phyloP scores from a whole-genome alignment of 306 rosid genomes.

The Dryas alaskensis region DNA sequence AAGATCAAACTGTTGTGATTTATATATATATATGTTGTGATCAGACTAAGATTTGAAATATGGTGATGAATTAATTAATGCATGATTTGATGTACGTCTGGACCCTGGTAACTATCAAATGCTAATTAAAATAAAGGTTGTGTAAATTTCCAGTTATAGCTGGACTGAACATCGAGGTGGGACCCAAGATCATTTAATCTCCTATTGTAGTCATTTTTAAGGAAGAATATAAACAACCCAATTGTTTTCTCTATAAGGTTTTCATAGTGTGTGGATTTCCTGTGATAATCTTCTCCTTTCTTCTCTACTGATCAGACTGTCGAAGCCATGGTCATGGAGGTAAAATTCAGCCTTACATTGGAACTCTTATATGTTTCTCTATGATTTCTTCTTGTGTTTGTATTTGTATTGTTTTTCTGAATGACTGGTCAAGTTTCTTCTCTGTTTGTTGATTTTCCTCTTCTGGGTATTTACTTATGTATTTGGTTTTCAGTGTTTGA shows the following conservation, averaged over 20 bases:
- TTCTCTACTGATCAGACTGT: constrained; percentile 19
- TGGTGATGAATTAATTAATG: constrained; percentile 18
- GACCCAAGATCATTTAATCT: constrained; percentile 44
- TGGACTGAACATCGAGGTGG: constrained; percentile 40
- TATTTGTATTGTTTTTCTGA: constrained; percentile 11
- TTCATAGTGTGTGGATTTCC: constrained; percentile 21
- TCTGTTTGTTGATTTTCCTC: constrained; percentile 17
- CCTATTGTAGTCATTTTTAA: constrained; percentile 30
- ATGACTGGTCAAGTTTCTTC: constrained; percentile 20
- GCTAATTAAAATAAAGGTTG: constrained; percentile 8
- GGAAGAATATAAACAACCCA: constrained; percentile 32
- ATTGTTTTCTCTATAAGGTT: background rate
- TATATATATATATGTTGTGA: too few relatives aligned
- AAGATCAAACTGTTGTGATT: background rate
- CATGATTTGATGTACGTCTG: constrained; percentile 5
- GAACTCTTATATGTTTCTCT: background rate
- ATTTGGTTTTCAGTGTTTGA: constrained; percentile 8
- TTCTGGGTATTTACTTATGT: background rate
- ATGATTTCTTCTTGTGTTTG: background rate
- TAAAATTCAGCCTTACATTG: constrained; percentile 21
- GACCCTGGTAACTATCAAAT: constrained; percentile 13
- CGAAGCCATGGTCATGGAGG: constrained; percentile 56
- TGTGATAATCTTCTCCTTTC: constrained; percentile 37
- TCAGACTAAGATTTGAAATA: constrained; percentile 7
- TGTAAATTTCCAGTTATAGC: constrained; percentile 17